These are phyloP conservation scores for Euphrasia arctica DNA, from an alignment of 305 asterid species.

Conservation along the genomic window DNA sequence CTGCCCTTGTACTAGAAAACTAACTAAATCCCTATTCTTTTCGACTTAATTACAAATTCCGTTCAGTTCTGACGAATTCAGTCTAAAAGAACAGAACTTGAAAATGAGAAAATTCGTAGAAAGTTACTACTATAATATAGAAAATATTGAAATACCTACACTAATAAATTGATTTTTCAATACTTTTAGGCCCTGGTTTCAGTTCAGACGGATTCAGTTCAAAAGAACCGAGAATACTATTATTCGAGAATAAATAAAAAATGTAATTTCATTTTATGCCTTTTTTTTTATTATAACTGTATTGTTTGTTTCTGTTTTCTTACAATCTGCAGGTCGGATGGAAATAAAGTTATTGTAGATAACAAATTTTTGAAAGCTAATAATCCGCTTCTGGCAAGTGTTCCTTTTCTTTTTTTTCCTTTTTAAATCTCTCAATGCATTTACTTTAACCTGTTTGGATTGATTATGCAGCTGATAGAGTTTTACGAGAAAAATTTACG, in stretches of 20 bases:
- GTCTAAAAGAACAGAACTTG: too few species aligned
- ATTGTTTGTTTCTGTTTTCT: neutral
- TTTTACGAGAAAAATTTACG: slow-evolving; percentile 76
- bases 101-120: too few species aligned
- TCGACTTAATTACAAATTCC: too few species aligned
- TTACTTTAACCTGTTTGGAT: slow-evolving; percentile 13
- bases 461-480: slow-evolving; percentile 61
- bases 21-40: neutral
- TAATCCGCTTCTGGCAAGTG: slow-evolving; percentile 68
- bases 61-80: too few species aligned
- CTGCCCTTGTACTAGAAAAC: neutral
- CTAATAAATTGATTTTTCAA: too few species aligned
- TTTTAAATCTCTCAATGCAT: neutral
- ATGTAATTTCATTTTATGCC: neutral
- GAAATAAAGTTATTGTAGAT: slow-evolving; percentile 70
- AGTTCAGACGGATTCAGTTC: too few species aligned
- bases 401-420: neutral
- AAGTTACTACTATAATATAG: too few species aligned
- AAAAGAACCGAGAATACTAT: neutral
- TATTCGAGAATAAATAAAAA: neutral
- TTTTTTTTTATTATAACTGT: slow-evolving; percentile 14
- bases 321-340: slow-evolving; percentile 63
- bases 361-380: slow-evolving; percentile 80
- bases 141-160: too few species aligned
- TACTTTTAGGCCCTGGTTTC: too few species aligned